Evolutionary conservation across 179 eudicot genomes (phyloP), one percentile per base, ranked within the genome.

Genomic region (Sideroxylon spinosum): DNA sequence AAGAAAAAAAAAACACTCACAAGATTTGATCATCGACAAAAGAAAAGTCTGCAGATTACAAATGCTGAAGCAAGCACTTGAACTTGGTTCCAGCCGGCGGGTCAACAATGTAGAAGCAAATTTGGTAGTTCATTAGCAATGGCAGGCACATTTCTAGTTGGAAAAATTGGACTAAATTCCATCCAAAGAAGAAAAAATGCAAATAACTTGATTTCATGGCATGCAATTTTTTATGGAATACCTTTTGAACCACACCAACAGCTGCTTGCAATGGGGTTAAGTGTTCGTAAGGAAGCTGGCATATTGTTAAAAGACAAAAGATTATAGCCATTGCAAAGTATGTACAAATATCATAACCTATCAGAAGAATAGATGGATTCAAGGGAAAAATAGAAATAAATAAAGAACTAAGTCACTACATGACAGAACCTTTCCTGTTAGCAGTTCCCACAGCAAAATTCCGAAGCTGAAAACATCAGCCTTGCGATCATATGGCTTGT

Each of bases 391-490:
- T 25, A 59, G 44, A 63, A 32, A 61, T 19, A 60, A 56, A 14
- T 17, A 28, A 69, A 23, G 9, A 9, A 61, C 46, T 50, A 22
- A 29, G 22, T 23, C 22, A 67, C 48, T 3, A 78, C 16, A 68
- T 25, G 71, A 60, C 65, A n/a, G 66, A 78, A 89, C 90, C 92
- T 87, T 87, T 78, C 89, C 82, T 23, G 92, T 86, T n/a, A 86
- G 81, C 79, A 89, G 85, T 85, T 89, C 92, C 92, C 92, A 89
- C 7, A 89, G 78, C 25, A 87, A 86, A 74, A 89, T 85, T 64
- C 92, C 89, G 16, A 86, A 89, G 74, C 92, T 89, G 66, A 87
- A 89, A 32, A 89, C 88, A 78, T 89, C 92, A 55, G 86, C 92
- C 80, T 87, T 89, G 56, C 82, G 88, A 84, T 84, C 81, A 74